Evolutionary conservation across 441 rosid species (phyloP), one percentile per base, ranked within the genome.

Genomic region (Jatropha multifida): DNA sequence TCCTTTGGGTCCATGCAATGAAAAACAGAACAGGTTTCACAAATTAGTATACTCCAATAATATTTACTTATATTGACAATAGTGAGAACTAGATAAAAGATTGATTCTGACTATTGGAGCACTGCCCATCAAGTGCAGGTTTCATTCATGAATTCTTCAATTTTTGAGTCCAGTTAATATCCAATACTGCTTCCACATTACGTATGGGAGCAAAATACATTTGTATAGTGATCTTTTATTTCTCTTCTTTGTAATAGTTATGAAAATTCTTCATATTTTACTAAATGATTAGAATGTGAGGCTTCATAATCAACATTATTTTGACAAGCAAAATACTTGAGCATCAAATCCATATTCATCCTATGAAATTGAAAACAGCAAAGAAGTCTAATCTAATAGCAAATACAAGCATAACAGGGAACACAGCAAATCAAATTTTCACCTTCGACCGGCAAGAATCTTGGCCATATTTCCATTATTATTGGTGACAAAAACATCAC

Each of bases 401-500:
- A 32, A 0, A 32, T 32, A 32, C 1, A 32, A 32, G 32, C 32
- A 32, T 32, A 32, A 49, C 17, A 5, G 13, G 4, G 37, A 32
- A 49, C 48, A 7, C 7, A 0, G 10, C 1, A n/a, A 7, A 1
- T 12, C 26, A 11, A 49, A 23, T 13, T 55, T 72, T 92, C 80
- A 96, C 99, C 99, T 96, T 87, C 94, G 85, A 72, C 99, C 99
- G 3, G 99, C 96, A 74, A 96, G 97, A 83, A 92, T 92, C 87
- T 91, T 94, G 76, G 98, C 99, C 99, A 96, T 96, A 73, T 96
- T 96, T 82, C 98, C 99, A 68, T 96, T 96, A 69, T 96, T 96
- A 61, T 94, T 96, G 40, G 99, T 88, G 85, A 92, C 89, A 80
- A 92, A 96, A 77, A 92, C 97, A 41, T 96, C 97, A 67, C 99